A percentile compares a stretch with the other conserved stretches of the same genome.
Evolutionary conservation across 305 asterid species (phyloP).

Genomic region (Fraxinus velutina): DNA sequence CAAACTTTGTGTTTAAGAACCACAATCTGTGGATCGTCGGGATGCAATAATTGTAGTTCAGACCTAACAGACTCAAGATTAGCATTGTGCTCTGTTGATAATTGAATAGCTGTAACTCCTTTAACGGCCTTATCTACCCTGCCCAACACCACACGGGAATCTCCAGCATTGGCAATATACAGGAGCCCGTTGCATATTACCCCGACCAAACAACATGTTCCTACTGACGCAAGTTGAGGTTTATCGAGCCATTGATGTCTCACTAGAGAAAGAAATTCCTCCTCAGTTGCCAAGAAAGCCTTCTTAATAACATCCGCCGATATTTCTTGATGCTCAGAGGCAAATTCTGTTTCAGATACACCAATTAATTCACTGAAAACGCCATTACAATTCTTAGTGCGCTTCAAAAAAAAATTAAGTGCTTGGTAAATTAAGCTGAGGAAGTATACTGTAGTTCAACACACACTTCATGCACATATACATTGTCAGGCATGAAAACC

Average conservation of each 20-base stretch:
- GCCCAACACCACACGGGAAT: conserved; percentile 84
- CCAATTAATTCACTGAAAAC: not conserved
- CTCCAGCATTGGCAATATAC: conserved; percentile 89
- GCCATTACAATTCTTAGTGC: not conserved
- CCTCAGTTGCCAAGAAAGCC: conserved; percentile 81
- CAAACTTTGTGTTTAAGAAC: conserved; percentile 82
- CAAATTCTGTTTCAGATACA: conserved; percentile 48
- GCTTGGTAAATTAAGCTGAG: not conserved
- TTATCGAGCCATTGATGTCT: conserved; percentile 61
- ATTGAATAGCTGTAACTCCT: conserved; percentile 62
- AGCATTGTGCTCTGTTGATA: conserved; percentile 87
- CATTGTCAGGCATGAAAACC: not conserved
- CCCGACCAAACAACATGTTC: conserved; percentile 89
- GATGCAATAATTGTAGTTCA: conserved; percentile 70
- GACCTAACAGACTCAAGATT: conserved; percentile 62
- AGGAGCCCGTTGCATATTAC: conserved; percentile 65
- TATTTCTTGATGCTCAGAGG: conserved; percentile 62
- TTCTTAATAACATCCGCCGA: conserved; percentile 62
- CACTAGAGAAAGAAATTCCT: conserved; percentile 71
- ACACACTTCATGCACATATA: not conserved
- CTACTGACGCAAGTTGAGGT: conserved; percentile 88
- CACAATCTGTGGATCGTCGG: conserved; percentile 77
- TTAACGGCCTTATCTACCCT: conserved; percentile 46
- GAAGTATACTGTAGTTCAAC: not conserved
- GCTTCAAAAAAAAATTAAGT: not conserved